phyloP scores from a whole-genome alignment of 75 land plant species.

The Picea glauca region DNA sequence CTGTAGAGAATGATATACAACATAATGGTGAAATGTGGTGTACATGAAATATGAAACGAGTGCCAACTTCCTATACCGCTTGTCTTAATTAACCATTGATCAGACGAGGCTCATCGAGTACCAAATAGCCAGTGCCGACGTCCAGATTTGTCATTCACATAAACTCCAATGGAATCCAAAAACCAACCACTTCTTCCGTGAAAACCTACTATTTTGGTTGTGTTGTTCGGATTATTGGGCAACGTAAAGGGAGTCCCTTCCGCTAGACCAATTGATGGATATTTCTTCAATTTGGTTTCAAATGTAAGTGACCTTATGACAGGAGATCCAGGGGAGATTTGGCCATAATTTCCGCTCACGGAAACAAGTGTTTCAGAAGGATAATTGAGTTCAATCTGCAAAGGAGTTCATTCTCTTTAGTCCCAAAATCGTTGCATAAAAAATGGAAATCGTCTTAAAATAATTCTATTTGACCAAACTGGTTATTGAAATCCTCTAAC shows the following conservation, averaged over 20 bases:
- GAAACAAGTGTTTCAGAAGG: conserved; percentile 43
- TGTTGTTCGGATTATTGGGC: conserved; percentile 8
- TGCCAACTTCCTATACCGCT: no score
- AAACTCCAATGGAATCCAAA: conserved; percentile 41
- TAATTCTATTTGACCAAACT: no score
- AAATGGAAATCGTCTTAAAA: no score
- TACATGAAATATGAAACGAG: no score
- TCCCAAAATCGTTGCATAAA: no score
- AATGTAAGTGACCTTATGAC: conserved; percentile 38
- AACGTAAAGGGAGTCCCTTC: conserved; percentile 39
- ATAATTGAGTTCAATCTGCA: conserved; percentile 28
- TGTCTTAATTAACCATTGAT: no score
- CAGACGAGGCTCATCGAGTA: no score
- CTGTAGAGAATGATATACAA: no score
- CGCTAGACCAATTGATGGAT: conserved; percentile 44
- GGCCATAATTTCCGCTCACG: conserved; percentile 36
- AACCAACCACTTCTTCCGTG: conserved; percentile 32
- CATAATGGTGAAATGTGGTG: no score
- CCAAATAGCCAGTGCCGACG: no score
- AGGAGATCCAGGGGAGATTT: not conserved
- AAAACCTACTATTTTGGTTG: conserved; percentile 39
- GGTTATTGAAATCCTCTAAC: no score
- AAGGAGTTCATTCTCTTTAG: no score
- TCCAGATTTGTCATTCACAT: conserved; percentile 4
- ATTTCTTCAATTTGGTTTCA: conserved; percentile 24